phyloP scores from a whole-genome alignment of 2,329 filamentous ascomycete species.

The Neurospora crassa region DNA sequence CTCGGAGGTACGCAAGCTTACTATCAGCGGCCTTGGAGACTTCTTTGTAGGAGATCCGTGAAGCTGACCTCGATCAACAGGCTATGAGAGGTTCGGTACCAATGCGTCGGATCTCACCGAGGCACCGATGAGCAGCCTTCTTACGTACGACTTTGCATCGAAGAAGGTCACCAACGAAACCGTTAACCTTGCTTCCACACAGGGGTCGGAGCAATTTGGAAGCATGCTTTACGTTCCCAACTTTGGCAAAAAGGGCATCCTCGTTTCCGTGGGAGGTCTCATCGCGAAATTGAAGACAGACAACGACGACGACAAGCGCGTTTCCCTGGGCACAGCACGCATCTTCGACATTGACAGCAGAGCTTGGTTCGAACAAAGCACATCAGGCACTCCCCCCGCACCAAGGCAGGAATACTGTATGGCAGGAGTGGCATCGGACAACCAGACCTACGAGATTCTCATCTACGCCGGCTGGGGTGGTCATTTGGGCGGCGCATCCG shows the following conservation, averaged over 20 bases:
- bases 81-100: neutral
- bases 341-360: constrained; percentile 11
- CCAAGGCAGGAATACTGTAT: constrained; percentile 17
- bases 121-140: neutral
- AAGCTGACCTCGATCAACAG: constrained; percentile 1
- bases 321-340: constrained; percentile 9
- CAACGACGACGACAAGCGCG: constrained; percentile 1
- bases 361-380: constrained; percentile 16
- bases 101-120: neutral
- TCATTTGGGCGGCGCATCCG: constrained; percentile 8
- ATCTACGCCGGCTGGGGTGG: constrained; percentile 18
- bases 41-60: neutral
- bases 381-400: constrained; percentile 10
- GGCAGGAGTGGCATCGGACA: constrained; percentile 14
- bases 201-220: neutral
- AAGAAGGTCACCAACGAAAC: constrained; percentile 1
- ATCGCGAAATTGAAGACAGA: neutral
- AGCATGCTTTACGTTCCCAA: constrained; percentile 12
- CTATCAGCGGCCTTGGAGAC: too few species aligned
- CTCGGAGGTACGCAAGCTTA: constrained; percentile 7
- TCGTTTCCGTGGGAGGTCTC: constrained; percentile 11
- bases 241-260: constrained; percentile 13
- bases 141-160: constrained; percentile 10
- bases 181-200: neutral
- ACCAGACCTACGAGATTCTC: constrained; percentile 17